Base-by-base conservation (phyloP, 2,329 filamentous ascomycete species). In the Nannizziopsis barbatae region DNA sequence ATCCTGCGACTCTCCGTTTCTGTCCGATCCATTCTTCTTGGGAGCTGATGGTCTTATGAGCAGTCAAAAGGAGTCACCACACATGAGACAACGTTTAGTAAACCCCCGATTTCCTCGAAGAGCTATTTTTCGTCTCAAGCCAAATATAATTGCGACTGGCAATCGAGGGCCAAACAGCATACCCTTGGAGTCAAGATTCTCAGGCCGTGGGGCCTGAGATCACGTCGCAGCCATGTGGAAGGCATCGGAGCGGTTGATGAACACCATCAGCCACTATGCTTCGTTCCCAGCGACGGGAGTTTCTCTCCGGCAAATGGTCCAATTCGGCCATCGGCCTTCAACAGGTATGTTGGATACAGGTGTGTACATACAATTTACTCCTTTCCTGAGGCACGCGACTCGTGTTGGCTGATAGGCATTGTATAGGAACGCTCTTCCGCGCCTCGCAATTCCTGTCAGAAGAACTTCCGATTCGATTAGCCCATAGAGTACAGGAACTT, bases 371-470 rank as follows among this genome's bases (percentile, higher is more conserved):
- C 22, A 32, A 35, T 30, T 42, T 11, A 18, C 12, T 42, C 31
- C 2, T 33, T 15, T 17, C 36, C 30, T 5, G n/a, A 14, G 5
- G 20, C 18, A 30, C 11, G 15, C 18, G 10, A 17, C 8, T 42
- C 12, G 10, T 31, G 14, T 15, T 42, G 12, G n/a, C 20, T 31
- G 5, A n/a, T 11, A 36, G 17, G 37, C 17, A 17, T 9, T 9
- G 1, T n/a, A 30, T 51, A 92, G 90, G 90, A 57, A 98, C 92
- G 46, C 76, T 98, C 49, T 98, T 96, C 72, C 86, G 90, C 65
- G 92, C 92, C 45, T 96, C 92, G 20, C 92, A 96, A 72, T 98
- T 98, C 70, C 81, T 98, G 50, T 92, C 90, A 60, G 92, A 98
- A 73, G 92, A 98, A 73, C 80, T 98, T 18, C 92, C 92, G 57